Evolutionary conservation across 2,329 filamentous ascomycete genomes (phyloP).

Genomic region (Exophiala sp.): DNA sequence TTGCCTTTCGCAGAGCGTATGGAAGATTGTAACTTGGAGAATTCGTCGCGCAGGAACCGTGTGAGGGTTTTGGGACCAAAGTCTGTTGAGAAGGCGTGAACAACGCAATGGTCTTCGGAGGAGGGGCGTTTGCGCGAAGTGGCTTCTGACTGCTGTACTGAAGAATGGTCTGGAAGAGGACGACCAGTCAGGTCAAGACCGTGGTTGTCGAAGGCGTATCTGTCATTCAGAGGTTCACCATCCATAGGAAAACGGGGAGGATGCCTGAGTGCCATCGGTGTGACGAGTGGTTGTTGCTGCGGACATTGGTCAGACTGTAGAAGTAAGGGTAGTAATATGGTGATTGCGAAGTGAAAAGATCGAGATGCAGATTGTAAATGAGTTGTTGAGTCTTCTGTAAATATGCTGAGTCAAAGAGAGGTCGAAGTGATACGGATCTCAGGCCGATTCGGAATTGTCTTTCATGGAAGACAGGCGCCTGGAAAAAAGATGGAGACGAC

Average conservation of each 20-base stretch:
- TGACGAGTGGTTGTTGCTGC: not conserved
- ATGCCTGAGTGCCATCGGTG: slow-evolving; percentile 13
- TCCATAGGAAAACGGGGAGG: slow-evolving; percentile 5
- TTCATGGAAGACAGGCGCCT: too few relatives aligned
- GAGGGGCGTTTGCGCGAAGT: not conserved
- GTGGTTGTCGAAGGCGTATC: not conserved
- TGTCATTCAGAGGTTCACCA: not conserved
- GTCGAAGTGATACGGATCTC: too few relatives aligned
- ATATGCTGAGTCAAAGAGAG: too few relatives aligned
- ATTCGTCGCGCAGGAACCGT: slow-evolving; percentile 17
- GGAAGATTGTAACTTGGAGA: slow-evolving; percentile 9
- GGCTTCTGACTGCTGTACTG: not conserved
- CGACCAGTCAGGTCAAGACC: too few relatives aligned
- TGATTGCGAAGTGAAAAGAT: not conserved
- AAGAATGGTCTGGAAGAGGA: not conserved
- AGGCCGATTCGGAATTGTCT: too few relatives aligned
- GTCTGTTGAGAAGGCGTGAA: slow-evolving; percentile 19
- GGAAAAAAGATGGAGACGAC: too few relatives aligned
- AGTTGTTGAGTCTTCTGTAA: too few relatives aligned
- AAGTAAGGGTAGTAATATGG: not conserved
- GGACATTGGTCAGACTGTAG: too few relatives aligned
- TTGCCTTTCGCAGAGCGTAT: slow-evolving; percentile 1
- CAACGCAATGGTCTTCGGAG: not conserved
- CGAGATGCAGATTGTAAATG: too few relatives aligned
- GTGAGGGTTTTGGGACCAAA: slow-evolving; percentile 22